Conservation (phyloP, 805 yeast species). For the Wickerhamiella shivajii region DNA sequence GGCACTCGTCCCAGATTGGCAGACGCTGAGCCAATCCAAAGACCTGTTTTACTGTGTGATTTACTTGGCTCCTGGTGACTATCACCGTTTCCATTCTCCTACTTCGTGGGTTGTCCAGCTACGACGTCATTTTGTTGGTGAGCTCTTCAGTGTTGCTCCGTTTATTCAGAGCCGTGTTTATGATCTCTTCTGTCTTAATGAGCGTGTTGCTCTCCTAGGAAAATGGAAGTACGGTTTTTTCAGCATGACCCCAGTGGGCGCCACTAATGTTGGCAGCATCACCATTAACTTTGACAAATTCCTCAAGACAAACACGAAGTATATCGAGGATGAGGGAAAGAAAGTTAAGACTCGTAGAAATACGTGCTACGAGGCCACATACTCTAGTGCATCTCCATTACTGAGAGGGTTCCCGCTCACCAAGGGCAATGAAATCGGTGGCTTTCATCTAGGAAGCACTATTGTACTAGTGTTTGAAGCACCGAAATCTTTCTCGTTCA, state of each 20-base stretch:
- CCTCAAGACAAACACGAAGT: constrained; percentile 58
- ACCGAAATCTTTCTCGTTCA: constrained; percentile 62
- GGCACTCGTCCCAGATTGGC: constrained; percentile 16
- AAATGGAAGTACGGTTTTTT: constrained; percentile 95
- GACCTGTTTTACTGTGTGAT: constrained; percentile 77
- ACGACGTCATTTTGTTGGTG: constrained; percentile 93
- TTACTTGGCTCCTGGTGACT: constrained; percentile 95
- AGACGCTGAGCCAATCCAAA: constrained; percentile 29
- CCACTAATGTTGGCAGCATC: constrained; percentile 95
- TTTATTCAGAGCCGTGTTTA: constrained; percentile 79
- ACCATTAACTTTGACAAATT: constrained; percentile 83
- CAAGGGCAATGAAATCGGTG: constrained; percentile 94
- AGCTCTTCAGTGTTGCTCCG: constrained; percentile 90
- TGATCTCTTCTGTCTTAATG: constrained; percentile 81
- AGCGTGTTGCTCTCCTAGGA: constrained; percentile 88
- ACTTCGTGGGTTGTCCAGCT: constrained; percentile 88
- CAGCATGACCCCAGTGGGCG: constrained; percentile 98
- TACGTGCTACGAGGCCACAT: constrained; percentile 89
- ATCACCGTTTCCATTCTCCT: constrained; percentile 94
- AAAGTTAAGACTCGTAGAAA: constrained; percentile 42
- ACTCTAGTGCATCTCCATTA: constrained; percentile 57
- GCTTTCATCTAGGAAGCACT: constrained; percentile 89
- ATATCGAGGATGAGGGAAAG: constrained; percentile 10
- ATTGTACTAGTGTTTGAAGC: constrained; percentile 97
- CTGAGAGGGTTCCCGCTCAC: constrained; percentile 78